Evolutionary conservation across 352 stramenopile species (phyloP).

Genomic region (Phytophthora cryptogea): DNA sequence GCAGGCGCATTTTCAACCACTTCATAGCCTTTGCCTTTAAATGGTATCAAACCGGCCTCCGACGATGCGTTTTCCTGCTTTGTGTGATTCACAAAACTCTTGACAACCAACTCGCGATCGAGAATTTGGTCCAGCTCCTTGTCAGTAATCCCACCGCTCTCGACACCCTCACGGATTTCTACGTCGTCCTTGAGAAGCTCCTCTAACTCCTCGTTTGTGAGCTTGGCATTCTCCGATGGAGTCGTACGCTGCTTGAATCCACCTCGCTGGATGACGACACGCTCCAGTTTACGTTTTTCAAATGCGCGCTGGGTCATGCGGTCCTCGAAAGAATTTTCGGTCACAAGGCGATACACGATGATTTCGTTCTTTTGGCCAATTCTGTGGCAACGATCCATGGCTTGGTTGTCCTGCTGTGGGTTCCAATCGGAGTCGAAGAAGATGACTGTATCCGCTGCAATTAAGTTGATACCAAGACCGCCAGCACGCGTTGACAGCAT

Average conservation of each 20-base stretch:
- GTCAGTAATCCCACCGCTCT: conserved; percentile 73
- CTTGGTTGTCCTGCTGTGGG: conserved; percentile 95
- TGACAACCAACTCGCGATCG: conserved; percentile 71
- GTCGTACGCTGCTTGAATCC: conserved; percentile 71
- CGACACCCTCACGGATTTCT: conserved; percentile 66
- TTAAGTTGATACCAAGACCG: conserved; percentile 97
- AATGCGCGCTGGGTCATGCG: conserved; percentile 92
- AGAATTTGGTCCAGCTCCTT: conserved; percentile 69
- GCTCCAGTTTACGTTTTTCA: conserved; percentile 92
- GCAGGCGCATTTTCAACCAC: conserved; percentile 65
- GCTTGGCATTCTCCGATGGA: conserved; percentile 30
- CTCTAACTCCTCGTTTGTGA: conserved; percentile 81
- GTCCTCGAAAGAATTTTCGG: conserved; percentile 94
- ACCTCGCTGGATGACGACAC: conserved; percentile 86
- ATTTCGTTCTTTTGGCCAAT: conserved; percentile 92
- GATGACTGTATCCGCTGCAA: conserved; percentile 96
- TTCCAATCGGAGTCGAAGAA: conserved; percentile 99
- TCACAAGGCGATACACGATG: conserved; percentile 93
- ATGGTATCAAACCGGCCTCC: conserved; percentile 36
- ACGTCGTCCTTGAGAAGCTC: conserved; percentile 78
- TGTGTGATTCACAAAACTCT: conserved; percentile 69
- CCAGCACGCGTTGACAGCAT: conserved; percentile 91
- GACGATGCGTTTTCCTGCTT: conserved; percentile 17
- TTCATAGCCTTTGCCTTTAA: conserved; percentile 76
- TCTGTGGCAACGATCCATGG: conserved; percentile 90